Conservation (phyloP, 2,329 filamentous ascomycete species). For the Thielaviopsis euricoi region DNA sequence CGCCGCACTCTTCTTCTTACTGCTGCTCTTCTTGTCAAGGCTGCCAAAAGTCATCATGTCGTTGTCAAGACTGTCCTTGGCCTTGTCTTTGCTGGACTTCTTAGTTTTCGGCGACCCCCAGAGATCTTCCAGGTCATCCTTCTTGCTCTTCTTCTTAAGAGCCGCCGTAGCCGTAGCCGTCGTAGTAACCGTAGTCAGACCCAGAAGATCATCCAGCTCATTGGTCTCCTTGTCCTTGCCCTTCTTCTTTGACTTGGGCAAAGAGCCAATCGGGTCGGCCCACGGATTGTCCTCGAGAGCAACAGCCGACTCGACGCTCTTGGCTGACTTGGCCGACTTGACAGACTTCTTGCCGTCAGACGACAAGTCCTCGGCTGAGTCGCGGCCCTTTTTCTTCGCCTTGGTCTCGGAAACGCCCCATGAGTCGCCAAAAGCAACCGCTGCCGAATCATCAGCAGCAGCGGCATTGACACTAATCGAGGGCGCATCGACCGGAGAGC, state of each 20-base stretch:
- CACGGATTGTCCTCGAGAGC: neutral
- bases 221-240: neutral
- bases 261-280: neutral
- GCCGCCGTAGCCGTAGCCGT: slow-evolving; percentile 23
- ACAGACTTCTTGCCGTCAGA: neutral
- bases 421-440: slow-evolving; percentile 7
- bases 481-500: neutral
- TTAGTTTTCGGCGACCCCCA: slow-evolving; percentile 16
- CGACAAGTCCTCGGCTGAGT: neutral
- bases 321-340: neutral
- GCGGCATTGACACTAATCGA: neutral
- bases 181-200: slow-evolving; percentile 11
- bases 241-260: neutral
- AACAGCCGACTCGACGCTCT: neutral
- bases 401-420: slow-evolving; percentile 6
- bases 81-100: slow-evolving; percentile 15
- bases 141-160: slow-evolving; percentile 26
- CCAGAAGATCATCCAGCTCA: neutral
- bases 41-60: neutral
- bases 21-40: slow-evolving; percentile 10
- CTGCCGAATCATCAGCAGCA: neutral
- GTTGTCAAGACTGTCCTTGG: neutral
- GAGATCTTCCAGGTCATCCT: slow-evolving; percentile 14
- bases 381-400: neutral
- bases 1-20: slow-evolving; percentile 19